Evolutionary conservation across 2,329 filamentous ascomycete species (phyloP), one percentile per base, ranked within the genome.

Genomic region (Achaetomium macrosporum): DNA sequence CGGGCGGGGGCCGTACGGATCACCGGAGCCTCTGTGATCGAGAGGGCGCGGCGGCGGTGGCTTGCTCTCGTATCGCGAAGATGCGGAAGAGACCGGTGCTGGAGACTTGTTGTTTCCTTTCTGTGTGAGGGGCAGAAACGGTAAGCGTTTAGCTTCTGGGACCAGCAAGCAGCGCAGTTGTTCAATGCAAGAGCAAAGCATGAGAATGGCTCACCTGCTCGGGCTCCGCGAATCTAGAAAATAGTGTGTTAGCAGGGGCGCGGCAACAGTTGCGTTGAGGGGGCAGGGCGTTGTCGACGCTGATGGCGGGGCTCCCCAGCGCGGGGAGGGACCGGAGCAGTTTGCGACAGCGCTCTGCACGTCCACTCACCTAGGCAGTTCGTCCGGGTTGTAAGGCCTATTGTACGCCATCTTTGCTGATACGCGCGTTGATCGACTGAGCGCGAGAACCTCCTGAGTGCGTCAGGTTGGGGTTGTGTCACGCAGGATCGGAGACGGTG

Each of bases 311-410:
- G 53, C 47, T 57, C 29, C 42, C 53, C 50, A n/a, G 16, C 37
- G 29, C 35, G 7, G 20, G n/a, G 39, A 15, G 19, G 11, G 35
- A 51, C 35, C 47, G 43, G n/a, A 39, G 51, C 13, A 7, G 49
- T 25, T 50, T 43, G 48, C 49, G 48, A 46, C 40, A 25, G 48
- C 36, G 15, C 16, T 44, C 17, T 36, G n/a, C 25, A 16, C n/a
- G 29, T 29, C 33, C 6, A 72, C 85, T 74, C 78, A 93, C 87
- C 90, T 90, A 67, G 92, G 92, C 59, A 99, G 83, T 68, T 90
- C 88, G 76, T 99, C 92, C 33, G 91, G 91, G 70, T 99, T 95
- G 75, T 90, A 93, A 51, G 86, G 82, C 69, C 84, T 84, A 73
- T 95, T 95, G 78, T 97, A 97, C 52, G 92, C 92, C 92, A 97